Percentiles rank a stretch among this genome's conserved stretches.
These are phyloP conservation scores for Phytophthora kernoviae DNA, from an alignment of 352 stramenopile species.

Conservation along the genomic window DNA sequence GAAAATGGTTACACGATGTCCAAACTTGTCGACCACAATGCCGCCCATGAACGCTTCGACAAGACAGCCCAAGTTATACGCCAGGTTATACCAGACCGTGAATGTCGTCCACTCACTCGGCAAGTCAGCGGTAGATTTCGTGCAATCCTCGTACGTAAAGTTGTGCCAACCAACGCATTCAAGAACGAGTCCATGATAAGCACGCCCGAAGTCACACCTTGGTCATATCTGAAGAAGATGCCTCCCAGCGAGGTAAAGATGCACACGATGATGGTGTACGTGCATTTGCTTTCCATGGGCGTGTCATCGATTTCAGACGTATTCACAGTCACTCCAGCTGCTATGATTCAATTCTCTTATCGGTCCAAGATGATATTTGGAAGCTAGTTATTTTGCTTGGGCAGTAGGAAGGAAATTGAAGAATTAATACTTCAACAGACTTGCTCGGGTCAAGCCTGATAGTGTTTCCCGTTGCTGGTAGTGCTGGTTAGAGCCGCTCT, in stretches of 20 bases:
- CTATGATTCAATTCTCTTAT: slow-evolving; percentile 20
- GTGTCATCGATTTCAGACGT: slow-evolving; percentile 14
- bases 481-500: background rate
- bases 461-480: too few species aligned
- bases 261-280: slow-evolving; percentile 34
- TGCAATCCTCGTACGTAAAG: slow-evolving; percentile 36
- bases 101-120: slow-evolving; percentile 38
- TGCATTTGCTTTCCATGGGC: slow-evolving; percentile 32
- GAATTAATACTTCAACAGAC: slow-evolving; percentile 6
- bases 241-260: slow-evolving; percentile 21
- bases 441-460: background rate
- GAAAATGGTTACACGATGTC: slow-evolving; percentile 38
- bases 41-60: slow-evolving; percentile 39
- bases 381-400: slow-evolving; percentile 6
- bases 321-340: slow-evolving; percentile 24
- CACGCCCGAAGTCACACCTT: slow-evolving; percentile 28
- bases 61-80: slow-evolving; percentile 42
- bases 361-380: slow-evolving; percentile 2
- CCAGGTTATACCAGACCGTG: slow-evolving; percentile 42
- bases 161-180: slow-evolving; percentile 43
- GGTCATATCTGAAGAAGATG: slow-evolving; percentile 32
- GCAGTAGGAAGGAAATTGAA: slow-evolving; percentile 19
- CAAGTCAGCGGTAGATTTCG: slow-evolving; percentile 14
- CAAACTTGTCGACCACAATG: slow-evolving; percentile 35
- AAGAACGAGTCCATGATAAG: slow-evolving; percentile 36